Base-by-base conservation (phyloP, 2,329 filamentous ascomycete genomes). In the Claviceps sp. region DNA sequence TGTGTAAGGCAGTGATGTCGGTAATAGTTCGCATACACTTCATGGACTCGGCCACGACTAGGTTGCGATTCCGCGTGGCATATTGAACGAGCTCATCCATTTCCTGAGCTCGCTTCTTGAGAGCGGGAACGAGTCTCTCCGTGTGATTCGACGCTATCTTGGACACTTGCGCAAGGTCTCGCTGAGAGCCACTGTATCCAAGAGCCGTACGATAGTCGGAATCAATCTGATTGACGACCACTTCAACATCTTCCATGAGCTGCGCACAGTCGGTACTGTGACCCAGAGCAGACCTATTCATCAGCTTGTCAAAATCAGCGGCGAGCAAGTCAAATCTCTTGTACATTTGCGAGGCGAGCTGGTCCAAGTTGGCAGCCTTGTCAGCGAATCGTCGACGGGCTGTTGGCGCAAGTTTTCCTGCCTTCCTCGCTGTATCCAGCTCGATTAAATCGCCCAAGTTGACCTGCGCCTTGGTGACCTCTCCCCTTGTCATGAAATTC, bases 21-120 rank as follows among this genome's bases (percentile, higher is more conserved):
- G 89, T 87, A 54, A 97, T 88, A 5, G 76, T 81, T 56, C 85
- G 85, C 86, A 97, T 93, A 59, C 89, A 84, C 40, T 75, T 76
- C 24, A 87, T 71, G 20, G 83, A 82, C 48, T 82, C 79, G 34
- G 74, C 72, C 20, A 84, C 82, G 46, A 86, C 77, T 11, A 72
- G 69, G 60, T 89, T 90, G 56, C 87, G 83, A 53, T 81, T 75
- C 55, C 85, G 76, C 1, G 79, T 79, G 11, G 77, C 77, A 59
- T 77, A 76, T 36, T 71, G 73, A 46, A 79, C 64, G 67, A 84
- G 73, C 1, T 75, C 77, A 56, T 80, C 73, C 78, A 85, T 81
- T 60, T 84, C 81, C 38, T 71, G 59, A 7, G 72, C 73, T 43
- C 79, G 72, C 51, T 75, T 78, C 50, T 70, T 72, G 4, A 84